Percentiles rank a stretch among this genome's conserved stretches.
These are phyloP conservation scores for Aureobasidium lini DNA, from an alignment of 2,329 filamentous ascomycete genomes.

Conservation along the genomic window DNA sequence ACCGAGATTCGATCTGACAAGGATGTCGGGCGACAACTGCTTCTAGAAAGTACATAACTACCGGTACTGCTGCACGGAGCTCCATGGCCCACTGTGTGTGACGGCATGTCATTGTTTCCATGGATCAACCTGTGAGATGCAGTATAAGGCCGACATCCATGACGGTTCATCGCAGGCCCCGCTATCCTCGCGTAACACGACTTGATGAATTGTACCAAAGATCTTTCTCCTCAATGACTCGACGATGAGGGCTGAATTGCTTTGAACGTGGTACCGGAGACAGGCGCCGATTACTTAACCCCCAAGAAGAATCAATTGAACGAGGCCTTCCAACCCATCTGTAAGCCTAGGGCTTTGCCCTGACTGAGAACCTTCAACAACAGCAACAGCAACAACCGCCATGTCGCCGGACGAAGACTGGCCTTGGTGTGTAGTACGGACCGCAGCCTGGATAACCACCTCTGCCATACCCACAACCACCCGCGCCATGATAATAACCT, in stretches of 20 bases:
- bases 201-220: not conserved
- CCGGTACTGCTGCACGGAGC: not conserved
- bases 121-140: not conserved
- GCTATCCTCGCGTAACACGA: not conserved
- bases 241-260: not conserved
- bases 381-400: not conserved
- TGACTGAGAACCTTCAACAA: not conserved
- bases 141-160: not conserved
- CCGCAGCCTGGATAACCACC: not conserved
- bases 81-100: not conserved
- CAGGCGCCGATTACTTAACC: not conserved
- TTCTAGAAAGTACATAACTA: not conserved
- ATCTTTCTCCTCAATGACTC: not conserved
- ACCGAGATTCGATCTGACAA: constrained; percentile 3
- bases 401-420: not conserved
- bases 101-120: not conserved
- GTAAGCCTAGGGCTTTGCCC: not conserved
- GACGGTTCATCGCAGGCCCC: not conserved
- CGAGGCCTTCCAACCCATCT: not conserved
- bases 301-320: too few species aligned
- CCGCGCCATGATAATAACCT: not conserved
- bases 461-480: constrained; percentile 3
- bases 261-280: not conserved
- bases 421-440: not conserved
- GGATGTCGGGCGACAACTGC: not conserved